Evolutionary conservation across 2,329 filamentous ascomycete genomes (phyloP).

Genomic region (Verticillium nonalfalfae): DNA sequence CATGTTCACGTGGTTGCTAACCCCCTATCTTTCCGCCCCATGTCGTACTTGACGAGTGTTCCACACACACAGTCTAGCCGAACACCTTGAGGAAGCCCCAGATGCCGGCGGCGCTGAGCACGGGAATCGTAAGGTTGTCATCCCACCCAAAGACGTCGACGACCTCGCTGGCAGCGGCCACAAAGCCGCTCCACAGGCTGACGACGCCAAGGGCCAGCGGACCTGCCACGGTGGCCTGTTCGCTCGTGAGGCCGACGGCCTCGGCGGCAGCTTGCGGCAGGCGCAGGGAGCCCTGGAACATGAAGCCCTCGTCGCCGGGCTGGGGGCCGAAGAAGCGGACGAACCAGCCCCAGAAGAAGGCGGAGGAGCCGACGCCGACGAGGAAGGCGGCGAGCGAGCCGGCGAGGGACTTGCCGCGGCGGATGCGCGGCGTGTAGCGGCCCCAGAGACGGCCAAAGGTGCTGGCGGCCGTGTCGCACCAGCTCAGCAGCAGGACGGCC

Average conservation of each 20-base stretch:
- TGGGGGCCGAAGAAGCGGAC: conserved; percentile 63
- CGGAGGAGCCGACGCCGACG: conserved; percentile 76
- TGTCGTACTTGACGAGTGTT: not conserved
- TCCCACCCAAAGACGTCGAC: conserved; percentile 92
- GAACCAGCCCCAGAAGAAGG: conserved; percentile 82
- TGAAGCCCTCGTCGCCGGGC: conserved; percentile 66
- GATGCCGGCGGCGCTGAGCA: conserved; percentile 80
- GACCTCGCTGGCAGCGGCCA: conserved; percentile 84
- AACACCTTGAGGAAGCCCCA: conserved; percentile 90
- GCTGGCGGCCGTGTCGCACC: conserved; percentile 96
- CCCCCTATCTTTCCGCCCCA: not conserved
- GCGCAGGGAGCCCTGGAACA: conserved; percentile 73
- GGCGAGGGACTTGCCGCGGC: conserved; percentile 85
- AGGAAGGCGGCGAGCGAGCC: conserved; percentile 79
- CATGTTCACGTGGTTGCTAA: not conserved
- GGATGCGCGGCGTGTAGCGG: conserved; percentile 77
- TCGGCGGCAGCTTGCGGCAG: conserved; percentile 56
- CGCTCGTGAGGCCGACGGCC: conserved; percentile 53
- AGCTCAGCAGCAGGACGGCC: conserved; percentile 83
- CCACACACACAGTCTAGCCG: conserved; percentile 35
- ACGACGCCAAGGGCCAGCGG: conserved; percentile 69
- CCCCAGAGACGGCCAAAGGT: conserved; percentile 91
- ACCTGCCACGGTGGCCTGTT: conserved; percentile 60
- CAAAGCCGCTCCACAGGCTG: conserved; percentile 81
- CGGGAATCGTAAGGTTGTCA: conserved; percentile 94